Base-by-base conservation (phyloP, 2,329 filamentous ascomycete species). In the Colletotrichum sp. region DNA sequence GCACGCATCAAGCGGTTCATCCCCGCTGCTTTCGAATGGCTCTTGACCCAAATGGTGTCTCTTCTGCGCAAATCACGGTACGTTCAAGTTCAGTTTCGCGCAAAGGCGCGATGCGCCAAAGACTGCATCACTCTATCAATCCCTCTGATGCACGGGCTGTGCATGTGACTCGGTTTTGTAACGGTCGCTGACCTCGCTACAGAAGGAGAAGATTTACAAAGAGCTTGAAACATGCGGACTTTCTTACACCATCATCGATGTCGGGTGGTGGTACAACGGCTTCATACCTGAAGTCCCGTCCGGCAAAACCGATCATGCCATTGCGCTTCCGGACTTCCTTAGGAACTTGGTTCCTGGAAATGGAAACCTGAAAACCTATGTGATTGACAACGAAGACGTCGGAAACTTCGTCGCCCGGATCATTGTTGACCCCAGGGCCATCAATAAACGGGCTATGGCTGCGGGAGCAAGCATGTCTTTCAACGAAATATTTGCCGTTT, bases 131-230 rank as follows among this genome's bases (percentile, higher is more conserved):
- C 24, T 24, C 3, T 4, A 24, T 4, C 24, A 24, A 24, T 24
- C 24, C 3, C 24, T 24, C 24, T 24, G 24, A 24, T 24, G 3
- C 24, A 4, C 24, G 24, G 24, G 24, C 24, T 24, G 24, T 24
- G 31, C 31, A 31, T 8, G 31, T 12, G 31, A 3, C 3, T n/a
- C 2, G 3, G 8, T 0, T 4, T 9, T n/a, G 1, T n/a, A 3
- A n/a, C 38, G 1, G 9, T 5, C 5, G 8, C 38, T 43, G 38
- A 43, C 2, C 5, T 12, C 18, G 5, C 9, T 43, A 6, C 18
- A n/a, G 38, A 43, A n/a, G 1, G 38, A 43, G 38, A 43, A 12
- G 18, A 12, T n/a, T 3, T 43, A 43, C 38, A 0, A 43, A 2
- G 38, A 43, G 38, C 18, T 43, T 43, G 38, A 43, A 43, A 0